These are phyloP conservation scores for Amanita phalloides DNA, from an alignment of 768 basidiomycete genomes.

Conservation along the genomic window DNA sequence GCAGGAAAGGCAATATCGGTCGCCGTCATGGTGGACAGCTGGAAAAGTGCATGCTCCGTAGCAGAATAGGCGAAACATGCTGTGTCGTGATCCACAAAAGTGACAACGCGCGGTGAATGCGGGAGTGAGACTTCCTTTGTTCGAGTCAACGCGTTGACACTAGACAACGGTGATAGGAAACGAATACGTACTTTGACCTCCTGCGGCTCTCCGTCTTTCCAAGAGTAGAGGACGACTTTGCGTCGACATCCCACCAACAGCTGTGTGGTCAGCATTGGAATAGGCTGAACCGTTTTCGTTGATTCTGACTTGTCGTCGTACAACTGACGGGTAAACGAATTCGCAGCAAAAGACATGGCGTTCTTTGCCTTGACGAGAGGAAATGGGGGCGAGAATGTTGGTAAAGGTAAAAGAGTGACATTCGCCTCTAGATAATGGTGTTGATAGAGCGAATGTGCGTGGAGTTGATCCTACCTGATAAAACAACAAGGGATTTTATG, in stretches of 20 bases:
- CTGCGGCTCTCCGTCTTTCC: slow-evolving; percentile 78
- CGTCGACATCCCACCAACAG: slow-evolving; percentile 81
- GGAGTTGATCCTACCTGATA: slow-evolving; percentile 70
- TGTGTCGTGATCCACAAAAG: slow-evolving; percentile 54
- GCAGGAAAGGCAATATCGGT: slow-evolving; percentile 43
- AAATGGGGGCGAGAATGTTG: slow-evolving; percentile 59
- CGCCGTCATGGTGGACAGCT: slow-evolving; percentile 44
- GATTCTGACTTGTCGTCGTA: slow-evolving; percentile 6
- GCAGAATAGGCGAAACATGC: slow-evolving; percentile 75
- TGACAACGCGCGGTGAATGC: slow-evolving; percentile 81
- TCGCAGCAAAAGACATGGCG: slow-evolving; percentile 74
- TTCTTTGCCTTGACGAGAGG: slow-evolving; percentile 67
- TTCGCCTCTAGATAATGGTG: slow-evolving; percentile 58
- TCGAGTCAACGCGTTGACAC: not conserved
- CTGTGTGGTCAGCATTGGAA: slow-evolving; percentile 61
- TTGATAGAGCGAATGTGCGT: slow-evolving; percentile 63
- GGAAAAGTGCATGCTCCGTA: slow-evolving; percentile 68
- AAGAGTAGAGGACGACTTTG: slow-evolving; percentile 75
- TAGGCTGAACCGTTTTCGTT: slow-evolving; percentile 28
- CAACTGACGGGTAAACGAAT: slow-evolving; percentile 46
- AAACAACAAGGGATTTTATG: slow-evolving; percentile 72
- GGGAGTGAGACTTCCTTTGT: slow-evolving; percentile 72
- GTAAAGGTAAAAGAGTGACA: slow-evolving; percentile 68
- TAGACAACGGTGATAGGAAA: not conserved
- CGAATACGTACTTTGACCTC: slow-evolving; percentile 44